phyloP scores from a whole-genome alignment of 805 yeast genomes.

The Barnettozyma pratensis region DNA sequence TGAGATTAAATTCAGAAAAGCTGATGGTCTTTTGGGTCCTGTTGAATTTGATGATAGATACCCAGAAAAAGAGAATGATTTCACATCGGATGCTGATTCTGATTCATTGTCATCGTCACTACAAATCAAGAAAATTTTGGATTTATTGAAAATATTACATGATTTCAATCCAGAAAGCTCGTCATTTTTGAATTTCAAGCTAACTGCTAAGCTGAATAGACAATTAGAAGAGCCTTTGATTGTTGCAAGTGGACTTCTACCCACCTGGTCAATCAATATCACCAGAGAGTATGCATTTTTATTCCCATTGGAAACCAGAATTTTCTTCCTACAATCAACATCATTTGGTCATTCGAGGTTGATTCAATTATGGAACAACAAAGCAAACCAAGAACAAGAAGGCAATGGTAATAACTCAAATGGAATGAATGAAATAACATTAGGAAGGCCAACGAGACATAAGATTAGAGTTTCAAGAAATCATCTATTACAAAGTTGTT shows the following conservation, averaged over 20 bases:
- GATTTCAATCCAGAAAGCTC: conserved; percentile 21
- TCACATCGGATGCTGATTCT: conserved; percentile 24
- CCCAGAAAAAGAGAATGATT: conserved; percentile 23
- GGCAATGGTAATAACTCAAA: conserved; percentile 28
- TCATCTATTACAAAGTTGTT: conserved; percentile 67
- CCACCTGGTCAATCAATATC: conserved; percentile 77
- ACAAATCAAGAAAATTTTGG: conserved; percentile 33
- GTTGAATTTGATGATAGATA: conserved; percentile 25
- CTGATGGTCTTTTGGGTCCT: conserved; percentile 23
- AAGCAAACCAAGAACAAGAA: conserved; percentile 37
- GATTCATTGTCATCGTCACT: not conserved
- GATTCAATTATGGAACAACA: conserved; percentile 69
- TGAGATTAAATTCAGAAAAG: conserved; percentile 41
- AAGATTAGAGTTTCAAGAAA: conserved; percentile 74
- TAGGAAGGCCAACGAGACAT: conserved; percentile 75
- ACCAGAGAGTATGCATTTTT: conserved; percentile 73
- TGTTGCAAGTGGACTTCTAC: conserved; percentile 81
- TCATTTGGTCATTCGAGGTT: conserved; percentile 88
- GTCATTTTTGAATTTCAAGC: conserved; percentile 65
- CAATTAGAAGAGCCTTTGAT: conserved; percentile 87
- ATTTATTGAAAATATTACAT: conserved; percentile 43
- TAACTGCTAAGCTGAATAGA: conserved; percentile 79
- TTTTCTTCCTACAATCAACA: conserved; percentile 75
- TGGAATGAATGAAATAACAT: conserved; percentile 22
- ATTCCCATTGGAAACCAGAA: conserved; percentile 78